Evolutionary conservation across 192 early-diverging fungal species (phyloP), one percentile per base, ranked within the genome.

Genomic region (Dimargaris verticillata): DNA sequence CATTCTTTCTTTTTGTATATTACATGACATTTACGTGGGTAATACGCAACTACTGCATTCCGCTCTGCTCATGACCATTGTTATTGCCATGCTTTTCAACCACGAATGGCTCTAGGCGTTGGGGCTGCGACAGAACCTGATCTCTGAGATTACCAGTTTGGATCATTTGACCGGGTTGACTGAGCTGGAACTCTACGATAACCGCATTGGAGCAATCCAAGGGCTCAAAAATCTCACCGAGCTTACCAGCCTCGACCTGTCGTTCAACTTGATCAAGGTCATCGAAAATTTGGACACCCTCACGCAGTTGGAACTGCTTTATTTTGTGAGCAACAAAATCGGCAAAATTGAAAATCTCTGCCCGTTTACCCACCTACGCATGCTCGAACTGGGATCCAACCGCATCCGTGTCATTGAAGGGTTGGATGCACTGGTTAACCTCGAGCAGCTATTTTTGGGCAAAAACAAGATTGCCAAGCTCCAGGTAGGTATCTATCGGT

Each of bases 181-280:
- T 14, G 95, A 99, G 53, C 68, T 97, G 38, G 95, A 99, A 64
- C 67, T 97, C 12, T 99, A 99, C 69, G 95, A 99, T 70, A 99
- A 99, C 76, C 82, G 87, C 14, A 79, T 99, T 53, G 75, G 78
- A 13, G 73, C 78, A 45, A 83, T 95, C 24, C 75, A 84, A 28
- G 80, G 81, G 1, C 49, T 95, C 0, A 77, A 82, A 26, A 60
- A 49, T 13, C 66, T 92, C 24, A 64, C 63, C 2, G 68, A 80
- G 29, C 71, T 97, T 47, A 73, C 60, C 24, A 75, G 64, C 1
- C 73, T 97, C 45, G 95, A 99, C 63, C 71, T 99, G 55, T 95
- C 92, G 7, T 99, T 93, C 76, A 99, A 99, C 74, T 92, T 92
- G 62, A 91, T 99, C 62, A 83, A 82, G 33, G 68, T 71, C 29